A percentile compares a stretch with the other conserved stretches of the same genome.
Evolutionary conservation across 2,329 filamentous ascomycete species (phyloP).

Genomic region (Fusarium sp.): DNA sequence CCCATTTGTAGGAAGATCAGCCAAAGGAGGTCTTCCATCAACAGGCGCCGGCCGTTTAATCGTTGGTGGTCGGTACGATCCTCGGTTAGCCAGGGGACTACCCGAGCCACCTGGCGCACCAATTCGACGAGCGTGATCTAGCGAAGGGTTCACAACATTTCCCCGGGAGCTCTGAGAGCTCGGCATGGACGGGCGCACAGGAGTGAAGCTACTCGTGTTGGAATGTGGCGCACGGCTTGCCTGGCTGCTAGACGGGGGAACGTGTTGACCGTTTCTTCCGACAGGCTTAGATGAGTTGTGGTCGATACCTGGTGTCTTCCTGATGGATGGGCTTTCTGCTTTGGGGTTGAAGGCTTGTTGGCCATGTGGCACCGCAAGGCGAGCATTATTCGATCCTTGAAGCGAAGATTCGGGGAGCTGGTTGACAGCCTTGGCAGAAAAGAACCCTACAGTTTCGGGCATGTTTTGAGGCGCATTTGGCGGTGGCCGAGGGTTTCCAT

Average conservation of each 20-base stretch:
- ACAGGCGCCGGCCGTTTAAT: constrained; percentile 64
- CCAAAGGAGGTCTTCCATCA: constrained; percentile 59
- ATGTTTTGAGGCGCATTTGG: constrained; percentile 42
- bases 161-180: constrained; percentile 50
- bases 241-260: constrained; percentile 56
- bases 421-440: constrained; percentile 75
- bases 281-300: constrained; percentile 82
- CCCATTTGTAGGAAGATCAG: constrained; percentile 64
- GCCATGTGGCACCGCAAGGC: constrained; percentile 56
- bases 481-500: constrained; percentile 47
- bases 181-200: constrained; percentile 46
- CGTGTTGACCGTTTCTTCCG: constrained; percentile 66
- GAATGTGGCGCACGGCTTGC: constrained; percentile 29
- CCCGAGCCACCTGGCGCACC: constrained; percentile 66
- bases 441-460: constrained; percentile 70
- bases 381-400: constrained; percentile 55
- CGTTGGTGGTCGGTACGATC: constrained; percentile 70
- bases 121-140: constrained; percentile 68
- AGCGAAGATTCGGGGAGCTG: constrained; percentile 61
- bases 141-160: constrained; percentile 64
- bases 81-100: constrained; percentile 70
- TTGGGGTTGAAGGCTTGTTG: constrained; percentile 77
- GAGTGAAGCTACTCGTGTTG: constrained; percentile 46
- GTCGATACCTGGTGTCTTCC: constrained; percentile 89
- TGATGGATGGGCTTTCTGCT: constrained; percentile 84